Base-by-base conservation (phyloP, 352 stramenopile species). In the Phytophthora ramorum region DNA sequence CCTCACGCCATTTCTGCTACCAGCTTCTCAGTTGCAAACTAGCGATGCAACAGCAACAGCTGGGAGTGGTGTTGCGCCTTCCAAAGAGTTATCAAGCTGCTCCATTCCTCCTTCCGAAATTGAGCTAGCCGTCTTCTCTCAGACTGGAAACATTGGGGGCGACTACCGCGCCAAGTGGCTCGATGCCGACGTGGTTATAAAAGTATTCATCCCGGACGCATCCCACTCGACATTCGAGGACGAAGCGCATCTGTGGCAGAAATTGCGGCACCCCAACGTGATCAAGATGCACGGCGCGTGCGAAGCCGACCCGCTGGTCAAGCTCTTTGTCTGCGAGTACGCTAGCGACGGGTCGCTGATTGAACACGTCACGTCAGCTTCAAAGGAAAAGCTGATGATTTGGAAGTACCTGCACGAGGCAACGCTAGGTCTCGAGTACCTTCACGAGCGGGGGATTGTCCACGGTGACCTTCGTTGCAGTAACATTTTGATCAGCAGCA, bases 401-500 rank as follows among this genome's bases (percentile, higher is more conserved):
- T 69, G 62, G 62, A 53, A 41, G 20, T 55, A 41, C n/a, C 30
- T 69, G 28, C 19, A 49, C 8, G 47, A 61, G 2, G 48, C 62
- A 12, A 47, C 62, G 5, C 12, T 63, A 5, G 62, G 53, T 0
- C 41, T 70, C 0, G n/a, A 34, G n/a, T 64, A 59, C 22, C 48
- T 70, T 1, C 54, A 70, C 10, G 40, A 64, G 14, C 38, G 48
- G 1, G 34, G 43, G 1, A 65, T 73, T 26, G 35, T 10, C 22
- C 22, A 24, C 22, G 22, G 22, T 24, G 22, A 24, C 22, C 22
- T 24, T 24, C 22, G 22, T 24, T 58, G 67, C 10, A 68, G 63
- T 46, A 76, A 75, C 22, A 74, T 79, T 47, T 48, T 79, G 20
- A 51, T 79, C 6, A 55, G 55, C 7, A 47, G 48, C n/a, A 37